These are phyloP conservation scores for Acacia crassicarpa DNA, from an alignment of 306 rosid species.

Conservation along the genomic window DNA sequence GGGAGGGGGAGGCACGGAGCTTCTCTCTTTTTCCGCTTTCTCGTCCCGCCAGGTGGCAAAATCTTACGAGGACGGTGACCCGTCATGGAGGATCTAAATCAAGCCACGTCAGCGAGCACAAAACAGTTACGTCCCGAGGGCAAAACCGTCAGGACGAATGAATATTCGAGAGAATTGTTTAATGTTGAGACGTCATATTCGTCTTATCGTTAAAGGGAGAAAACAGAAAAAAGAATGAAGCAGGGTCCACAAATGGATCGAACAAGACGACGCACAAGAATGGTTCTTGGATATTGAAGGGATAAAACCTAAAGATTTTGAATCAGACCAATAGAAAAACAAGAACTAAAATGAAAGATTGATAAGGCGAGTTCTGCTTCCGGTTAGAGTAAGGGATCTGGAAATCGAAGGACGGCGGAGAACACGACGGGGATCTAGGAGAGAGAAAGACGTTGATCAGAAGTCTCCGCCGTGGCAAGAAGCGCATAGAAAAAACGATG, in stretches of 20 bases:
- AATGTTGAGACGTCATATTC: background rate
- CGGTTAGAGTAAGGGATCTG: background rate
- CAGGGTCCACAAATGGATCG: background rate
- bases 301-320: background rate
- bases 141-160: background rate
- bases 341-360: background rate
- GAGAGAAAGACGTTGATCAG: background rate
- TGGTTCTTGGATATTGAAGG: background rate
- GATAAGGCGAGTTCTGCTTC: background rate
- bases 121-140: background rate
- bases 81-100: background rate
- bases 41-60: conserved; percentile 3
- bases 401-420: background rate
- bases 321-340: background rate
- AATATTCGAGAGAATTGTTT: background rate
- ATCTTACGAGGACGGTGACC: background rate
- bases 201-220: background rate
- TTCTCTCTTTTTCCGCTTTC: background rate
- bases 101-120: background rate
- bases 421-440: background rate
- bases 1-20: background rate
- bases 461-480: background rate
- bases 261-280: background rate
- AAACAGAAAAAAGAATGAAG: background rate
- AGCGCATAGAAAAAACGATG: background rate